Evolutionary conservation across 2,329 filamentous ascomycete genomes (phyloP).

Genomic region (Ambrosiella beaveri): DNA sequence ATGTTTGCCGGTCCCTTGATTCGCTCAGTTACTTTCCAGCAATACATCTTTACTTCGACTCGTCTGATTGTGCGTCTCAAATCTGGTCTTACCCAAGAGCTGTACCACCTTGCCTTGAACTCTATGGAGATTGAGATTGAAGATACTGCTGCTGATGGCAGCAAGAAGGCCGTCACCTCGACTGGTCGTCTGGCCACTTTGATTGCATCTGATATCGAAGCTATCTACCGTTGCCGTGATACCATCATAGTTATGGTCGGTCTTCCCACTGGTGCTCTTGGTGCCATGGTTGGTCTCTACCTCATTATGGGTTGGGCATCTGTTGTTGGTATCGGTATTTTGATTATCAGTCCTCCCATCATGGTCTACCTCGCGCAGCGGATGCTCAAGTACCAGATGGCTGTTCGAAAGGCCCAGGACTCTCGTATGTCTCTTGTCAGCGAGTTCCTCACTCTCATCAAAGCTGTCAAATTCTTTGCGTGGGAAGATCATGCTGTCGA

Average conservation of each 20-base stretch:
- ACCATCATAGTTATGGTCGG: slow-evolving; percentile 30
- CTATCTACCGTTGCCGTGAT: slow-evolving; percentile 34
- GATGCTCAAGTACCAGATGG: slow-evolving; percentile 33
- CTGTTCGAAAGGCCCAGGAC: slow-evolving; percentile 38
- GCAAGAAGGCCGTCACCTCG: slow-evolving; percentile 23
- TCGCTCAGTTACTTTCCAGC: slow-evolving; percentile 35
- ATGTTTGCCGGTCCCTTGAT: slow-evolving; percentile 30
- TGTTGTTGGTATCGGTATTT: slow-evolving; percentile 31
- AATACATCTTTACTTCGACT: slow-evolving; percentile 40
- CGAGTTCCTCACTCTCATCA: slow-evolving; percentile 40
- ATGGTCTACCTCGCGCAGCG: slow-evolving; percentile 30
- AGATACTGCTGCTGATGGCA: slow-evolving; percentile 13
- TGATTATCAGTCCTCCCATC: slow-evolving; percentile 31
- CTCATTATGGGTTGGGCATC: slow-evolving; percentile 38
- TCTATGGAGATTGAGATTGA: slow-evolving; percentile 43
- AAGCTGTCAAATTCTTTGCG: slow-evolving; percentile 42
- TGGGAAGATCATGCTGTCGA: slow-evolving; percentile 38
- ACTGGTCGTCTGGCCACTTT: slow-evolving; percentile 36
- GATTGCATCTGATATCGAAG: slow-evolving; percentile 41
- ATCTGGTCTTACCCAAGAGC: slow-evolving; percentile 38
- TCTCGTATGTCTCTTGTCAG: slow-evolving; percentile 38
- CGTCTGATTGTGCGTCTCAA: slow-evolving; percentile 34
- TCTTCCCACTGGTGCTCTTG: slow-evolving; percentile 28
- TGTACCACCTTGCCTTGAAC: slow-evolving; percentile 36
- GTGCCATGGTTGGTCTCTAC: slow-evolving; percentile 36